Evolutionary conservation across 306 rosid genomes (phyloP).

Genomic region (Styphnolobium japonicum): DNA sequence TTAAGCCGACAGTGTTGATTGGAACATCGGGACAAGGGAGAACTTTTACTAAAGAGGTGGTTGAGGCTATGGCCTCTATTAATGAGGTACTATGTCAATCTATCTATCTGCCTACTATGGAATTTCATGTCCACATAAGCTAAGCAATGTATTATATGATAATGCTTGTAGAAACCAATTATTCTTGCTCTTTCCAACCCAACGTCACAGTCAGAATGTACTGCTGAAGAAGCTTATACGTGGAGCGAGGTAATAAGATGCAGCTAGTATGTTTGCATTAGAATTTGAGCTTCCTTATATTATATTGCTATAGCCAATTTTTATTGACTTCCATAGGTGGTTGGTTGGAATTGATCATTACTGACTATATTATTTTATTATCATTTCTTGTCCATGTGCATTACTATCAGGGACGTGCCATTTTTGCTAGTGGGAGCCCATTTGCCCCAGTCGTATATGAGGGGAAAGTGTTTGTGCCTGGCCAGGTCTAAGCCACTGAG

Average conservation of each 20-base stretch:
- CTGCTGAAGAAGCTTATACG: slow-evolving; percentile 50
- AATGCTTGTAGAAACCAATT: slow-evolving; percentile 41
- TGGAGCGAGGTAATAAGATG: slow-evolving; percentile 44
- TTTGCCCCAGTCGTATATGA: slow-evolving; percentile 69
- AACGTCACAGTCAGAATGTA: slow-evolving; percentile 54
- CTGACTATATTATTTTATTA: neutral
- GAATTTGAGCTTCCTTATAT: neutral
- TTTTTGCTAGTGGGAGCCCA: slow-evolving; percentile 93
- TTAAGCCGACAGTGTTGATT: slow-evolving; percentile 89
- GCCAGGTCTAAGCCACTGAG: slow-evolving; percentile 64
- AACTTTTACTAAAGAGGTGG: slow-evolving; percentile 77
- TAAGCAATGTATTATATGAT: neutral
- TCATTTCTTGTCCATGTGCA: neutral
- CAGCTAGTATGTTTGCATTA: neutral
- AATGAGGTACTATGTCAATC: slow-evolving; percentile 59
- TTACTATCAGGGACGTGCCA: slow-evolving; percentile 70
- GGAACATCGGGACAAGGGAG: slow-evolving; percentile 95
- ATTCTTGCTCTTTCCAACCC: slow-evolving; percentile 55
- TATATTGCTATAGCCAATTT: neutral
- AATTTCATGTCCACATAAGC: neutral
- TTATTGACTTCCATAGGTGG: neutral
- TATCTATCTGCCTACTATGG: neutral
- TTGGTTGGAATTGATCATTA: neutral
- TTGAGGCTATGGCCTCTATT: slow-evolving; percentile 76
- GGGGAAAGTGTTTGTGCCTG: slow-evolving; percentile 70